A percentile compares a stretch with the other conserved stretches of the same genome.
These are phyloP conservation scores for Chlorella vulgaris DNA, from an alignment of 139 green algal species.

Conservation along the genomic window DNA sequence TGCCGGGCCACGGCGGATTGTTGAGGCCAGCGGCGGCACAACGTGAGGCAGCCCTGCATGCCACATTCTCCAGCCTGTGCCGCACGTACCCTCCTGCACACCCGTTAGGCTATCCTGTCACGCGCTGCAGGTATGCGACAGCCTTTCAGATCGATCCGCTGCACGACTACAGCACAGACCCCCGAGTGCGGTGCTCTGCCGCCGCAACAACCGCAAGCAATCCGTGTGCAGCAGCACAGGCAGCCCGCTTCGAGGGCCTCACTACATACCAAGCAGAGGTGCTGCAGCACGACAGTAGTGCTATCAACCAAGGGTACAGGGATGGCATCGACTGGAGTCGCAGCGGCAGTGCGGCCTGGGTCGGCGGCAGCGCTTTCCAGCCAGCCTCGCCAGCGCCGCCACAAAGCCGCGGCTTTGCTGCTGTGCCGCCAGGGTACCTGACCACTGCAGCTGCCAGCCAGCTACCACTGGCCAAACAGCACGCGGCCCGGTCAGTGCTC, in stretches of 20 bases:
- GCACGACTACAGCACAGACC: slow-evolving; percentile 10
- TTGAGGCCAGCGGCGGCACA: not conserved
- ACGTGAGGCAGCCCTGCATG: not conserved
- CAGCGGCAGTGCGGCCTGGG: not conserved
- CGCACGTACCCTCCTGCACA: too few relatives aligned
- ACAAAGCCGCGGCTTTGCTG: not conserved
- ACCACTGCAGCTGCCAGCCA: not conserved
- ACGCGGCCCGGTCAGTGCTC: not conserved
- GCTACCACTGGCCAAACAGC: not conserved
- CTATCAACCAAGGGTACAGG: not conserved
- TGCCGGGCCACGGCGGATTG: not conserved
- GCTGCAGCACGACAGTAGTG: not conserved
- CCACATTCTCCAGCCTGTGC: too few relatives aligned
- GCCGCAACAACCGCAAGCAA: not conserved
- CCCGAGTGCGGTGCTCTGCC: not conserved
- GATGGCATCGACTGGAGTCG: not conserved
- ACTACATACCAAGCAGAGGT: slow-evolving; percentile 19
- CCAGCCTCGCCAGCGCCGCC: not conserved
- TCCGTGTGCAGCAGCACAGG: not conserved
- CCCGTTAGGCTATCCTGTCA: not conserved
- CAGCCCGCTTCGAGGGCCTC: not conserved
- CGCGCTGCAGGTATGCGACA: not conserved
- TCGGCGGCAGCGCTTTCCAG: not conserved
- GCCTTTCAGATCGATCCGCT: not conserved
- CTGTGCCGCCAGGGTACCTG: slow-evolving; percentile 7